Conservation (phyloP, 106 monocot species). For the Acorus gramineus region DNA sequence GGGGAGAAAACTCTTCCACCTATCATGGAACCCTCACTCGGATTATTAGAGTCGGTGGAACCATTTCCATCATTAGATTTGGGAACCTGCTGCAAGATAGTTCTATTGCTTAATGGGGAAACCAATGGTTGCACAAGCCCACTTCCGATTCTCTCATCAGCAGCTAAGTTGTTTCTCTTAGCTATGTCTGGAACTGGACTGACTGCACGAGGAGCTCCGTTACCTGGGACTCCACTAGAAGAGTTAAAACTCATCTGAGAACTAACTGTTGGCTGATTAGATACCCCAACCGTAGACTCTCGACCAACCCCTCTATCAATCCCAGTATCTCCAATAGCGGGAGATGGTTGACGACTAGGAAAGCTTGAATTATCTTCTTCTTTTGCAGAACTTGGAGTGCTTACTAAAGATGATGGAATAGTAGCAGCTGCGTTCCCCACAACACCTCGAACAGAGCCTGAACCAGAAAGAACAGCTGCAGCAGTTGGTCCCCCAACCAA, state of each 20-base stretch:
- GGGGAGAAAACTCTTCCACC: constrained; percentile 71
- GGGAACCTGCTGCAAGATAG: constrained; percentile 41
- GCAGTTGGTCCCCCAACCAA: constrained; percentile 26
- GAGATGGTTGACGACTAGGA: constrained; percentile 52
- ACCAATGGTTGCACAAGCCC: constrained; percentile 43
- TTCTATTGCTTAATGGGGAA: constrained; percentile 58
- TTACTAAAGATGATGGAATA: constrained; percentile 24
- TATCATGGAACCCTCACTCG: constrained; percentile 33
- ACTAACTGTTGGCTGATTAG: constrained; percentile 37
- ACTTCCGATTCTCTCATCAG: constrained; percentile 59
- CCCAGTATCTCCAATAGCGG: constrained; percentile 56
- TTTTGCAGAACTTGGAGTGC: constrained; percentile 32
- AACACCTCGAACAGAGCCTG: constrained; percentile 23
- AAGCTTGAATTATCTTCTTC: constrained; percentile 60
- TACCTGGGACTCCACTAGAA: constrained; percentile 25
- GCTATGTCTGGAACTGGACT: constrained; percentile 37
- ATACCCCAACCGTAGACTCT: constrained; percentile 12
- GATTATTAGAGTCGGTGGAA: constrained; percentile 33
- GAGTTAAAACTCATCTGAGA: constrained; percentile 39
- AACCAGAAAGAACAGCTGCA: constrained; percentile 35
- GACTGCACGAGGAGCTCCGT: constrained; percentile 30
- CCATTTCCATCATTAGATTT: constrained; percentile 43
- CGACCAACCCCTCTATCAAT: constrained; percentile 42
- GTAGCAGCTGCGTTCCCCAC: constrained; percentile 30
- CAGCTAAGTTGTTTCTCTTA: constrained; percentile 38